phyloP scores from a whole-genome alignment of 2,329 filamentous ascomycete genomes.

The Xylariaceae sp. region DNA sequence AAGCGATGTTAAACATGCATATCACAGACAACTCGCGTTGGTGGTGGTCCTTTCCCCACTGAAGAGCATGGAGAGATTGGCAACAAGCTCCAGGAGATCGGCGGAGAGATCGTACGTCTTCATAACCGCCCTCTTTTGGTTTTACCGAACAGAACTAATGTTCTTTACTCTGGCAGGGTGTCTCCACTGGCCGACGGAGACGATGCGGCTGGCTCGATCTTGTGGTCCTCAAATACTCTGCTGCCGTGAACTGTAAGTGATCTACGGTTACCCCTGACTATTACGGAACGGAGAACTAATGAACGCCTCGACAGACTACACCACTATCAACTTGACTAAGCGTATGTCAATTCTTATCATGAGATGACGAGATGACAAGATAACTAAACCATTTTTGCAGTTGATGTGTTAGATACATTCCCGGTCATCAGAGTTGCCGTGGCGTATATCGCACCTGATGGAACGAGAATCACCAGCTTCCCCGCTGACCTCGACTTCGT shows the following conservation, averaged over 20 bases:
- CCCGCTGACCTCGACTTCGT: constrained; percentile 41
- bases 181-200: constrained; percentile 43
- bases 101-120: constrained; percentile 27
- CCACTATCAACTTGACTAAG: constrained; percentile 30
- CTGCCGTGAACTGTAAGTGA: constrained; percentile 17
- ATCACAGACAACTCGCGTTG: constrained; percentile 51
- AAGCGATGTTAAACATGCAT: not conserved
- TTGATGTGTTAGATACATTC: constrained; percentile 57
- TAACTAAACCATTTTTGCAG: constrained; percentile 1
- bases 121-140: not conserved
- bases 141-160: not conserved
- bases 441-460: constrained; percentile 43
- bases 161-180: constrained; percentile 13
- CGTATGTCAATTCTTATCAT: constrained; percentile 18
- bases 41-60: constrained; percentile 53
- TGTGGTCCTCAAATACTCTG: constrained; percentile 21
- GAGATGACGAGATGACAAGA: not conserved
- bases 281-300: constrained; percentile 1
- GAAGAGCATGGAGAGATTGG: constrained; percentile 40
- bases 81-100: constrained; percentile 33
- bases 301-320: constrained; percentile 13
- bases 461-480: constrained; percentile 40
- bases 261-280: not conserved
- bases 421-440: constrained; percentile 55
- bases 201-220: constrained; percentile 20